Conservation (phyloP, 768 basidiomycete species). For the Suillus clintonianus region DNA sequence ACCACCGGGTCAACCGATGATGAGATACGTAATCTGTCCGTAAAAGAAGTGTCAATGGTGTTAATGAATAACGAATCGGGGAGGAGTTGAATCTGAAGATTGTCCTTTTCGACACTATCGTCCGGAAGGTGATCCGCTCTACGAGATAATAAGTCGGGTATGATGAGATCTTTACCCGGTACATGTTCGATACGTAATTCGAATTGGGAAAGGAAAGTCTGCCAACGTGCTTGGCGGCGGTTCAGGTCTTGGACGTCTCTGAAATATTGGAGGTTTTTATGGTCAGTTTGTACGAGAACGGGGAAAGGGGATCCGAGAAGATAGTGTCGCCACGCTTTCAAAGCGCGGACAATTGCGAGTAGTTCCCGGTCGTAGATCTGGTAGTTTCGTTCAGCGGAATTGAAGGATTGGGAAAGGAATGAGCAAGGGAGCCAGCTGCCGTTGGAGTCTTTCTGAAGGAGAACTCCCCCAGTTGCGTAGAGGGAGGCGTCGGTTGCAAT, state of each 20-base stretch:
- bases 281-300: conserved; percentile 35
- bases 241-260: conserved; percentile 16
- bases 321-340: conserved; percentile 26
- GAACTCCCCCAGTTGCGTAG: background rate
- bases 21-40: no score
- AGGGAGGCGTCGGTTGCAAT: background rate
- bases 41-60: no score
- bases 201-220: background rate
- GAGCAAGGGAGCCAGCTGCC: background rate
- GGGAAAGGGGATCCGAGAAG: conserved; percentile 32
- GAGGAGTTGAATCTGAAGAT: no score
- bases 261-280: conserved; percentile 18
- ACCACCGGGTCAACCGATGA: no score
- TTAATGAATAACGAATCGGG: no score
- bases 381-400: conserved; percentile 45
- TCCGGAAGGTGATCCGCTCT: background rate
- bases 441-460: background rate
- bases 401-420: background rate
- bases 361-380: conserved; percentile 40
- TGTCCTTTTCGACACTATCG: background rate
- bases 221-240: conserved; percentile 36
- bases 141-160: background rate
- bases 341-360: background rate
- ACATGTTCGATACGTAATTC: background rate
- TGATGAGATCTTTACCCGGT: conserved; percentile 9